Evolutionary conservation across 129 eudicot species (phyloP).

Genomic region (Ambrosia artemisiifolia): DNA sequence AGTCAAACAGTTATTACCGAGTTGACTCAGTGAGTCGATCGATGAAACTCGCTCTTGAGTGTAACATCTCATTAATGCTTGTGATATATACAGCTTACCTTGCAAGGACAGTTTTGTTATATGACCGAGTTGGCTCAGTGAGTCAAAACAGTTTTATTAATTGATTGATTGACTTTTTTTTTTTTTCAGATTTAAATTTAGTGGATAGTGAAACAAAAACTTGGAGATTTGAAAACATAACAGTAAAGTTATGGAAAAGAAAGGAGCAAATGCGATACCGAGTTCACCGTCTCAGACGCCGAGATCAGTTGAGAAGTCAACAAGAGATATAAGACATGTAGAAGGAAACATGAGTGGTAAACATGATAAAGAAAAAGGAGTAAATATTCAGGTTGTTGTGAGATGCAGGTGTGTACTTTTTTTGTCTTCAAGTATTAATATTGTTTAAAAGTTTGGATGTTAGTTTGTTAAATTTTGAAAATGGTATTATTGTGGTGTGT

Average conservation of each 20-base stretch:
- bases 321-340: conserved; percentile 67
- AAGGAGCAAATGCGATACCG: conserved; percentile 51
- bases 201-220: background rate
- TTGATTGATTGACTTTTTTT: background rate
- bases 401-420: conserved; percentile 41
- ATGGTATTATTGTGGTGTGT: conserved; percentile 20
- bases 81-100: conserved; percentile 9
- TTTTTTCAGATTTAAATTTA: conserved; percentile 9
- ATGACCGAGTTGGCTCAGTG: conserved; percentile 33
- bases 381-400: conserved; percentile 1
- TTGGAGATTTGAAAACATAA: conserved; percentile 22
- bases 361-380: conserved; percentile 6
- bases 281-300: conserved; percentile 77
- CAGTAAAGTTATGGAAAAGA: conserved; percentile 42
- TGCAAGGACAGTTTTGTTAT: conserved; percentile 9
- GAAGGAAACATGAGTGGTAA: conserved; percentile 44
- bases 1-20: background rate
- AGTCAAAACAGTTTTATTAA: background rate
- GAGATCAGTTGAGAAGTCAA: conserved; percentile 56
- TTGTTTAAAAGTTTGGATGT: background rate
- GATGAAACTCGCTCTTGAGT: too few relatives aligned
- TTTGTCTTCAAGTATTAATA: background rate
- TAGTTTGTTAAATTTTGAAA: background rate
- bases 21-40: too few relatives aligned
- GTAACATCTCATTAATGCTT: background rate